Evolutionary conservation across 1,284 basidiomycete genomes (phyloP).

Genomic region (Microbotryum intermedium): DNA sequence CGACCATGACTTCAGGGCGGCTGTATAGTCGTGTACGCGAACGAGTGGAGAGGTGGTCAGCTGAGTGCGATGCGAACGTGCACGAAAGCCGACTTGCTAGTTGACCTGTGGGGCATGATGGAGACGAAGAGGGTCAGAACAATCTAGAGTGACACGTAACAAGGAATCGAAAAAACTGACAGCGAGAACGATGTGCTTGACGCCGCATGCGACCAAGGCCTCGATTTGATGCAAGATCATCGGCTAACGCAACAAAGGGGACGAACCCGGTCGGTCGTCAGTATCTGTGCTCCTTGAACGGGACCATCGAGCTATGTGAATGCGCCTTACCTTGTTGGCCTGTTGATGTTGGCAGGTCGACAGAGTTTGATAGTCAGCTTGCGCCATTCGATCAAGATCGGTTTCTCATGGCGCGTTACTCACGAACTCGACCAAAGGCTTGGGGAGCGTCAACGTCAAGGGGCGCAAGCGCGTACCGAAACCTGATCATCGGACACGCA

Average conservation of each 20-base stretch:
- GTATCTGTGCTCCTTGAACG: too few species aligned
- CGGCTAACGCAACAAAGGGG: too few species aligned
- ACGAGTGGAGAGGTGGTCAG: not conserved
- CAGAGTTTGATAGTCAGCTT: too few species aligned
- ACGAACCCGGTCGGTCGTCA: too few species aligned
- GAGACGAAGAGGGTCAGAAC: too few species aligned
- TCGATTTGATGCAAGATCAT: constrained; percentile 47
- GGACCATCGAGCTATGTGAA: too few species aligned
- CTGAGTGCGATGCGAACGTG: not conserved
- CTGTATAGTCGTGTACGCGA: constrained; percentile 2
- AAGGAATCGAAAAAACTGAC: constrained; percentile 41
- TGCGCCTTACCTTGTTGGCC: constrained; percentile 1
- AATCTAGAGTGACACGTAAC: too few species aligned
- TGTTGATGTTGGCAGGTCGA: not conserved
- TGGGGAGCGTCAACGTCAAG: constrained; percentile 47
- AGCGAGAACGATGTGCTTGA: constrained; percentile 49
- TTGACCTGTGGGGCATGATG: constrained; percentile 1
- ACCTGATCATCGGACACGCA: constrained; percentile 29
- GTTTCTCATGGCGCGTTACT: constrained; percentile 36
- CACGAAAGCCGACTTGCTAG: constrained; percentile 15
- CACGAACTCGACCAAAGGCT: constrained; percentile 48
- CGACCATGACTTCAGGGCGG: constrained; percentile 44
- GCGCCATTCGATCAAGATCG: too few species aligned
- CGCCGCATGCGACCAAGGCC: constrained; percentile 47
- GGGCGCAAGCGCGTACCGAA: constrained; percentile 49